Base-by-base conservation (phyloP, 495 filamentous ascomycete species). In the Astrothelium subdiscretum region DNA sequence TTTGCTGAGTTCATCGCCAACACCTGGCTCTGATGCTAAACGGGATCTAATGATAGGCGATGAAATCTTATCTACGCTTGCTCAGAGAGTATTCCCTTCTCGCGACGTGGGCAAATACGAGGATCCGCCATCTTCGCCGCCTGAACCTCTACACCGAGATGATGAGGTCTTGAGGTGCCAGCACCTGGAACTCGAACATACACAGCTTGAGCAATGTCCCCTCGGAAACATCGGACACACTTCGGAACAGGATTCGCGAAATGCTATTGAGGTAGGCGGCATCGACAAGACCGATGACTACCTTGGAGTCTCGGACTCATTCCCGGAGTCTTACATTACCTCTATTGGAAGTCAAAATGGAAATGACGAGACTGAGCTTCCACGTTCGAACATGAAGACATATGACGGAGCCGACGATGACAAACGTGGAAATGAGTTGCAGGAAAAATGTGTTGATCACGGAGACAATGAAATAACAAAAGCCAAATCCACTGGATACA, bases 1-100 rank as follows among this genome's bases (percentile, higher is more conserved):
- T 18, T 89, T 83, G 66, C 77, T 92, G 44, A 83, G 82, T 2
- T 95, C 88, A n/a, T 94, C 91, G 10, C 91, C 91, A 1, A 95
- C 90, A 0, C 89, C 90, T 22, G 48, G 59, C 20, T 66, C 67
- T 54, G 61, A 67, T 63, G 54, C 57, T 59, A 62, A 63, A 65
- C 35, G 12, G 61, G 32, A 58, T 52, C 12, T 59, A 12, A 35
- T 59, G 12, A 35, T 38, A 31, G 29, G 13, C n/a, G n/a, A 59
- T 35, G 18, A 59, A 18, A 27, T 38, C n/a, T 11, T 15, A 8
- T 11, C 48, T 8, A 54, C 6, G 20, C 10, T 27, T 8, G 24
- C 3, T 8, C 48, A 54, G 48, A 29, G n/a, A 26, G 48, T 10
- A 8, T 12, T 3, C 5, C 24, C 11, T 11, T 10, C 20, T 8